Conservation (phyloP, 192 early-diverging fungal genomes). For the Gamsiella multidivaricata region DNA sequence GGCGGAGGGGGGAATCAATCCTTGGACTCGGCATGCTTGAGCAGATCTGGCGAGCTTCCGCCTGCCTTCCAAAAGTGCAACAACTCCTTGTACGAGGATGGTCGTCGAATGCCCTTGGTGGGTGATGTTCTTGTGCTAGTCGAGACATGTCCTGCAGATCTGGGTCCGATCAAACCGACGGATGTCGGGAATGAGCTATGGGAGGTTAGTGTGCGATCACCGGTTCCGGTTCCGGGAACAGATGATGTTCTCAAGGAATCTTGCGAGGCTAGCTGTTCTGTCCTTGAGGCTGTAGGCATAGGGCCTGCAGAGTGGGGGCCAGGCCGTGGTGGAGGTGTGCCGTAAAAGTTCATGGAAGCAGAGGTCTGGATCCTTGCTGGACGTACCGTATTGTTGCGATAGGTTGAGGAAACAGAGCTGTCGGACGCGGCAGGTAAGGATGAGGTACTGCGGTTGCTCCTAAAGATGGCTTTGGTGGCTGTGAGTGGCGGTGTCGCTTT, state of each 20-base stretch:
- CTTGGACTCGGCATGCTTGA: too few relatives aligned
- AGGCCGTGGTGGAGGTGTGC: background rate
- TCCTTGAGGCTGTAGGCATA: background rate
- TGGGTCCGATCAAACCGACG: background rate
- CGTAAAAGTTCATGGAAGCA: background rate
- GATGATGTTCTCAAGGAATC: too few relatives aligned
- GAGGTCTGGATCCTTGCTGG: background rate
- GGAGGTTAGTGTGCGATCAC: too few relatives aligned
- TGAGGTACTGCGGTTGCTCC: constrained; percentile 7
- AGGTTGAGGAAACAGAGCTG: background rate
- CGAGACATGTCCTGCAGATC: background rate
- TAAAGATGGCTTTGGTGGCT: background rate
- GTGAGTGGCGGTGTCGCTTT: background rate
- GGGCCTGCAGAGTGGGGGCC: constrained; percentile 5
- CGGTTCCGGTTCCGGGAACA: too few relatives aligned
- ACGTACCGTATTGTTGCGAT: background rate
- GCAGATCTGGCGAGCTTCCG: constrained; percentile 28
- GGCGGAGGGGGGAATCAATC: too few relatives aligned
- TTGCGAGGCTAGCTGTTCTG: background rate
- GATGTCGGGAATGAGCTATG: constrained; percentile 1
- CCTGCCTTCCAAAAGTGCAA: constrained; percentile 49
- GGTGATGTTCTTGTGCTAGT: background rate
- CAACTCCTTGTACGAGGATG: constrained; percentile 43
- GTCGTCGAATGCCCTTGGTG: constrained; percentile 12
- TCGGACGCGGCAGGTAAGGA: background rate